Conservation (phyloP, 345 rosid species). For the Sonneratia alba region DNA sequence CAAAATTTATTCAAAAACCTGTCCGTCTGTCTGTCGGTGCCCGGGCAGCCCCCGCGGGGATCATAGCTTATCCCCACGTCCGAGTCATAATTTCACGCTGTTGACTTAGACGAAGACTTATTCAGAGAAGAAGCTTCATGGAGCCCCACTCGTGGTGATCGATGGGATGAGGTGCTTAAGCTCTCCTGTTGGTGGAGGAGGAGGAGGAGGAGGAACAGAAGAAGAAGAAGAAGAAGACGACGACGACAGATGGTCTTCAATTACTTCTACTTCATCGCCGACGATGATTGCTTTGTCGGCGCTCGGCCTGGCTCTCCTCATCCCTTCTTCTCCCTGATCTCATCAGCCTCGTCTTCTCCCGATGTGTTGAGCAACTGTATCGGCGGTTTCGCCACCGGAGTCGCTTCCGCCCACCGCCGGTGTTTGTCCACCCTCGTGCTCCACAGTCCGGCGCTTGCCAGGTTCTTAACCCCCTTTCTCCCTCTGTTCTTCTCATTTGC, state of each 20-base stretch:
- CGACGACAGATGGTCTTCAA: not conserved
- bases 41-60: too few relatives aligned
- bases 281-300: not conserved
- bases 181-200: not conserved
- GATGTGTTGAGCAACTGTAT: conserved; percentile 1
- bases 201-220: not conserved
- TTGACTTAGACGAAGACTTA: too few relatives aligned
- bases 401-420: conserved; percentile 3
- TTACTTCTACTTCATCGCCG: not conserved
- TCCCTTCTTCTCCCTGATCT: not conserved
- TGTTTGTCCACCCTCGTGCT: not conserved
- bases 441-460: not conserved
- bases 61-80: too few relatives aligned
- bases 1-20: too few relatives aligned
- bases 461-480: not conserved
- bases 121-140: not conserved
- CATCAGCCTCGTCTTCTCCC: not conserved
- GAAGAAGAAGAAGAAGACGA: not conserved
- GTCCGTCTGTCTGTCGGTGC: too few relatives aligned
- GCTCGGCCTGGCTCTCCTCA: conserved; percentile 3
- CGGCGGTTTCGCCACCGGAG: not conserved
- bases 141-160: not conserved
- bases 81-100: too few relatives aligned
- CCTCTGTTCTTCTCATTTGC: not conserved
- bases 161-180: not conserved